Base-by-base conservation (phyloP, 257 asterid species). In the Thymus mandschuricus region DNA sequence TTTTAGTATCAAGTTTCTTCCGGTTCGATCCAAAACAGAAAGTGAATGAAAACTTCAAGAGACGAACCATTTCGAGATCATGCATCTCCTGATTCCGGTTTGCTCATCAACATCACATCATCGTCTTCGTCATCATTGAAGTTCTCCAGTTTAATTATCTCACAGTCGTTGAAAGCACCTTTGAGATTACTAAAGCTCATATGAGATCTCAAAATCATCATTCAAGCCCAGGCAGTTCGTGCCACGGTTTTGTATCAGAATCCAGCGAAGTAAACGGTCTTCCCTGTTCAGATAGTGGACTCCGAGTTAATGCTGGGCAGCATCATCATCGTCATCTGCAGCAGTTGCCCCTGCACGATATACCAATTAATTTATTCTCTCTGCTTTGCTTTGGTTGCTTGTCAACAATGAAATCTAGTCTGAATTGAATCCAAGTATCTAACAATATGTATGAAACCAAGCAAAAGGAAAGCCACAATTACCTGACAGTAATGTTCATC, bases 401-500 rank as follows among this genome's bases (percentile, higher is more conserved):
- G 21, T 21, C 21, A 21, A 21, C 21, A 21, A 21, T 21, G 21
- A 21, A 21, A 21, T 21, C 21, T 21, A 21, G 21, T 21, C 21
- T 21, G 21, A 21, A 21, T 21, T 21, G 21, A 21, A 21, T 21
- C 21, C 21, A 21, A 21, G 21, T 21, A 21, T 21, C 21, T 21
- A 21, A 21, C 21, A 21, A 21, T 21, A 21, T 21, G 21, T 21
- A 21, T 0, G 21, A 21, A 21, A 21, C 21, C 21, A 21, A 21
- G 21, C 21, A 21, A 21, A 21, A 21, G 21, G 21, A 21, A 21
- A 38, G 41, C 0, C 41, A 38, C 4, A 38, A 38, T 38, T 33
- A 88, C 98, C 95, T 92, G 89, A 78, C 66, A 92, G 80, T 88
- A 84, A 64, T 86, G 88, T 29, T 97, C 98, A 61, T 92, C 97